Percentiles rank a stretch among this genome's conserved stretches.
phyloP scores from a whole-genome alignment of 148 eudicot genomes.

The Simmondsia chinensis region DNA sequence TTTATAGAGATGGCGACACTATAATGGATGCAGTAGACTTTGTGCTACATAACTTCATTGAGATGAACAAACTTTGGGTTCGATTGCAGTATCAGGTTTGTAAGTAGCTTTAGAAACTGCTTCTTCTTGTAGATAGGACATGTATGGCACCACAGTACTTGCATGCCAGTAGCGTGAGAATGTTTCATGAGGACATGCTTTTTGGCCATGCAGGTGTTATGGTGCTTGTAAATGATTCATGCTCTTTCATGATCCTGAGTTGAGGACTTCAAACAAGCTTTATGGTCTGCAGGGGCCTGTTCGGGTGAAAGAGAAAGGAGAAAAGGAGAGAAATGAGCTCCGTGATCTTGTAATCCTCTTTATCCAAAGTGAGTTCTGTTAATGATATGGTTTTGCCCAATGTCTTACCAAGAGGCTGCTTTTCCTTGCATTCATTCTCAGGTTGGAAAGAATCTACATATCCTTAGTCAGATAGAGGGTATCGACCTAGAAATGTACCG shows the following conservation, averaged over 20 bases:
- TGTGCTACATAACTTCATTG: constrained; percentile 91
- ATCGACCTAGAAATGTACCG: constrained; percentile 87
- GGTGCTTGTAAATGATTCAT: constrained; percentile 87
- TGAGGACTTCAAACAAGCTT: constrained; percentile 95
- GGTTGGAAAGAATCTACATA: constrained; percentile 98
- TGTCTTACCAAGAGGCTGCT: constrained; percentile 10
- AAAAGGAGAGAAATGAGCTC: constrained; percentile 95
- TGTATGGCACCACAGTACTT: constrained; percentile 62
- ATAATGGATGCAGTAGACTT: constrained; percentile 97
- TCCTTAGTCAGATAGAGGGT: constrained; percentile 99
- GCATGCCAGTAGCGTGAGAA: constrained; percentile 66
- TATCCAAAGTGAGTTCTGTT: constrained; percentile 30
- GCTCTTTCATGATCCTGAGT: constrained; percentile 84
- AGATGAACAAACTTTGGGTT: constrained; percentile 99
- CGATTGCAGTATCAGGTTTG: constrained; percentile 95
- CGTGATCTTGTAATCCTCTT: constrained; percentile 80
- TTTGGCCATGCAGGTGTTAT: constrained; percentile 97
- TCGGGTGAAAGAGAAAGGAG: constrained; percentile 66
- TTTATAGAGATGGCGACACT: constrained; percentile 68
- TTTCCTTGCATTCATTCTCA: constrained; percentile 25
- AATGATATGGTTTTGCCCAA: constrained; percentile 1
- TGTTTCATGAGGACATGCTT: constrained; percentile 77
- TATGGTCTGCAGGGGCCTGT: constrained; percentile 99
- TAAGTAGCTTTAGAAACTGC: constrained; percentile 9
- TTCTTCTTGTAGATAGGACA: constrained; percentile 15